These are phyloP conservation scores for Pythium aphanidermatum DNA, from an alignment of 352 stramenopile genomes.

Conservation along the genomic window DNA sequence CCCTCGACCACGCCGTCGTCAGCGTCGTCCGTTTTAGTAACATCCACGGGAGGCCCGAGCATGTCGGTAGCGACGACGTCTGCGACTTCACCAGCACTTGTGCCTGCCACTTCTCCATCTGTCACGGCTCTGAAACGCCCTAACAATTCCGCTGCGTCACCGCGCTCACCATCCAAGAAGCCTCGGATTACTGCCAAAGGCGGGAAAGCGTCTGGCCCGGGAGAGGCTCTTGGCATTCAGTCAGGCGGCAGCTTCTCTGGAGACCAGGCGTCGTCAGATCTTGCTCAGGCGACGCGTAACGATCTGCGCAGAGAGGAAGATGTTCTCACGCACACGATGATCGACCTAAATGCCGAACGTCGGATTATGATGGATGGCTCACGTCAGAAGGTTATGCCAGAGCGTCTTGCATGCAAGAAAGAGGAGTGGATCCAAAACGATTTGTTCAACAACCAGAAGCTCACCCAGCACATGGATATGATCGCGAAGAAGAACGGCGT, in stretches of 20 bases:
- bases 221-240: constrained; percentile 10
- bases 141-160: constrained; percentile 51
- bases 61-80: constrained; percentile 21
- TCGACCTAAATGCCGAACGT: constrained; percentile 67
- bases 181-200: constrained; percentile 23
- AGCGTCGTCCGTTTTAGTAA: too few species aligned
- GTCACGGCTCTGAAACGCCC: constrained; percentile 39
- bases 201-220: constrained; percentile 23
- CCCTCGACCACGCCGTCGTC: constrained; percentile 12
- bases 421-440: constrained; percentile 77
- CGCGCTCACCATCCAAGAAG: constrained; percentile 77
- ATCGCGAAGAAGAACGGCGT: constrained; percentile 44
- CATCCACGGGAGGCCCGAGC: too few species aligned
- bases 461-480: constrained; percentile 51
- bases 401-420: constrained; percentile 62
- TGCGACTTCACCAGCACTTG: background rate
- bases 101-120: constrained; percentile 31
- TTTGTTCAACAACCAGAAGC: constrained; percentile 66
- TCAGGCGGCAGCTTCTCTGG: constrained; percentile 11
- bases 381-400: constrained; percentile 25
- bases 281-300: constrained; percentile 51
- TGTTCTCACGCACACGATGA: constrained; percentile 77
- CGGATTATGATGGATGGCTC: constrained; percentile 73
- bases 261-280: constrained; percentile 26
- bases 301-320: constrained; percentile 82